These are phyloP conservation scores for Adansonia grandidieri DNA, from an alignment of 441 rosid genomes.

Conservation along the genomic window DNA sequence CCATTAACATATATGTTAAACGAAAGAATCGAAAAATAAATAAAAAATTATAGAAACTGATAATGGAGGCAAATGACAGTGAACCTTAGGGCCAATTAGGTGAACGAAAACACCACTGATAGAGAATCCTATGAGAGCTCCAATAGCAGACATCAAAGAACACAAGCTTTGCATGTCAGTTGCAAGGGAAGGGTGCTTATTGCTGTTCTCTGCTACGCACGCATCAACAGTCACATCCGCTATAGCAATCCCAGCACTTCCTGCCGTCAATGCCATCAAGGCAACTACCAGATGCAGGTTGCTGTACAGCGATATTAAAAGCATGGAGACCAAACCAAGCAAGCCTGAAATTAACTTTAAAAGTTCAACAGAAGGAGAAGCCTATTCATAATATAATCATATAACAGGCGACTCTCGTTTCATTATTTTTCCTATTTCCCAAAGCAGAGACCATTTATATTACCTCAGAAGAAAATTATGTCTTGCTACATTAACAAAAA, in stretches of 20 bases:
- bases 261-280: constrained; percentile 59
- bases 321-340: constrained; percentile 73
- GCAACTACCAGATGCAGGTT: constrained; percentile 73
- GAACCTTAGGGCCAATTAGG: constrained; percentile 85
- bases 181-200: constrained; percentile 70
- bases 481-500: not conserved
- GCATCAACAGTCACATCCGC: constrained; percentile 98
- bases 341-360: constrained; percentile 51
- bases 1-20: constrained; percentile 9
- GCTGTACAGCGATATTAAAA: constrained; percentile 59
- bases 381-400: not conserved
- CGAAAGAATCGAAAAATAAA: not conserved
- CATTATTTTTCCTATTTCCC: not conserved
- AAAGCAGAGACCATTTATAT: not conserved
- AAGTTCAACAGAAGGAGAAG: not conserved
- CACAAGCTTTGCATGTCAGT: constrained; percentile 97
- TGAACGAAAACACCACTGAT: constrained; percentile 85
- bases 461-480: not conserved
- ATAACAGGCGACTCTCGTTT: not conserved
- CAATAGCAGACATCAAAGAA: constrained; percentile 70
- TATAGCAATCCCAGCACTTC: constrained; percentile 78
- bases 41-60: constrained; percentile 8
- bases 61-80: constrained; percentile 2
- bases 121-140: constrained; percentile 73
- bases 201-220: constrained; percentile 88